A percentile compares a stretch with the other conserved stretches of the same genome.
These are phyloP conservation scores for Moricandia moricandioides DNA, from an alignment of 345 rosid species.

Conservation along the genomic window DNA sequence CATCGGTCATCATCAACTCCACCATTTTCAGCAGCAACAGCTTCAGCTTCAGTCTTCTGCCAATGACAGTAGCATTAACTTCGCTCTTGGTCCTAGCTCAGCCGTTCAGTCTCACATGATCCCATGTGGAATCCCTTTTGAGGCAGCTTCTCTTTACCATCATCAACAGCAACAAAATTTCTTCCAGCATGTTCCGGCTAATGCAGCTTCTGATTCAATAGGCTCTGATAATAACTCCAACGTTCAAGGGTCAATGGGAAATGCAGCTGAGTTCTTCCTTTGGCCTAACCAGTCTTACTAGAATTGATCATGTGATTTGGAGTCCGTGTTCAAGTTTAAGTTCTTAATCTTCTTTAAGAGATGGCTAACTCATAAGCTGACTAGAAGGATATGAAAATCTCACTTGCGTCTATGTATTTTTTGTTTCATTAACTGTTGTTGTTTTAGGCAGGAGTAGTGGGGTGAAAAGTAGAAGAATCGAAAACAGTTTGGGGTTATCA, in stretches of 20 bases:
- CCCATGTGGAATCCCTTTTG: constrained; percentile 68
- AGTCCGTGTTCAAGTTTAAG: not conserved
- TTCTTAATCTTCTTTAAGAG: constrained; percentile 12
- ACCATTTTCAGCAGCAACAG: constrained; percentile 47
- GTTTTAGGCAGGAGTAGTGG: constrained; percentile 31
- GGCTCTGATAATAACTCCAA: constrained; percentile 34
- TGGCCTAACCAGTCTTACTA: constrained; percentile 71
- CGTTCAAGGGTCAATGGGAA: constrained; percentile 45
- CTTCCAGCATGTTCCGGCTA: constrained; percentile 56
- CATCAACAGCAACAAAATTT: constrained; percentile 48
- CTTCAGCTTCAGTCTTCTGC: constrained; percentile 43
- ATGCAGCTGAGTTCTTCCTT: constrained; percentile 64
- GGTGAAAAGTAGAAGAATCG: constrained; percentile 20
- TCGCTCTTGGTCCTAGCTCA: constrained; percentile 50
- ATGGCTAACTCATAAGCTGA: constrained; percentile 36
- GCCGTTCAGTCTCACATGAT: constrained; percentile 36
- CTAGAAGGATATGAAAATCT: constrained; percentile 27
- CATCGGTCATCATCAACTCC: constrained; percentile 34
- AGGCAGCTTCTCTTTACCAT: constrained; percentile 57
- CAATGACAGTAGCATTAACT: constrained; percentile 53
- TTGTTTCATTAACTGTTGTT: constrained; percentile 28
- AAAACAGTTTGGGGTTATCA: constrained; percentile 2
- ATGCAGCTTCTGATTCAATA: constrained; percentile 44
- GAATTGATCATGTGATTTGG: constrained; percentile 8
- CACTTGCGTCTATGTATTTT: not conserved